phyloP scores from a whole-genome alignment of 2,329 filamentous ascomycete genomes.

The Venturia carpophila region DNA sequence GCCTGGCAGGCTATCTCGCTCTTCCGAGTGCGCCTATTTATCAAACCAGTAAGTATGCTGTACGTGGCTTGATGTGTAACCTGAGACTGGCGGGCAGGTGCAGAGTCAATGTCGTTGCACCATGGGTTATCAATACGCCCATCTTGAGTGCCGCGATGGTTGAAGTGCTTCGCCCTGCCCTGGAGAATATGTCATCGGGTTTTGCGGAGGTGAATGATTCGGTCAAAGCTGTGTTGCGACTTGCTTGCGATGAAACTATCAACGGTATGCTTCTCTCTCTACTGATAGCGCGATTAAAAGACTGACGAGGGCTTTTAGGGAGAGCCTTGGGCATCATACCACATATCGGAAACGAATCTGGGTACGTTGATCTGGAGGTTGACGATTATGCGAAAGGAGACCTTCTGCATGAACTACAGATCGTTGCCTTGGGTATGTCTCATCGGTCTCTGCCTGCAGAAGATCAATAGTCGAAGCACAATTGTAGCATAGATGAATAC shows the following conservation, averaged over 20 bases:
- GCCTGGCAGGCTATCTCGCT: slow-evolving; percentile 16
- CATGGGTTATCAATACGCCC: slow-evolving; percentile 15
- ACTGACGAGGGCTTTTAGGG: neutral
- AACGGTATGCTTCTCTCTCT: slow-evolving; percentile 7
- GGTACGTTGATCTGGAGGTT: slow-evolving; percentile 1
- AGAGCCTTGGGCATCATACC: neutral
- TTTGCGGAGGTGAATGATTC: slow-evolving; percentile 14
- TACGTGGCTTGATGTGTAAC: slow-evolving; percentile 18
- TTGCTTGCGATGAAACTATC: slow-evolving; percentile 9
- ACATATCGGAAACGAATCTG: neutral
- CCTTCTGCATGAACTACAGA: neutral
- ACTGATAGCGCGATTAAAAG: neutral
- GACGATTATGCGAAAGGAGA: slow-evolving; percentile 10
- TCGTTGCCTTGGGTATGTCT: neutral
- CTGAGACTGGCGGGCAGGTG: slow-evolving; percentile 10
- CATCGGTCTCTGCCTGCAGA: neutral
- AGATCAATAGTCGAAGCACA: neutral
- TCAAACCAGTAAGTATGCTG: slow-evolving; percentile 17
- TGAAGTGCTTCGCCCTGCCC: neutral
- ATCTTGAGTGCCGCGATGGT: slow-evolving; percentile 14
- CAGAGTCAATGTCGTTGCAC: slow-evolving; percentile 18
- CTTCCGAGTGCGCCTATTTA: slow-evolving; percentile 9
- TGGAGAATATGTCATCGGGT: neutral
- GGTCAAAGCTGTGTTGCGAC: slow-evolving; percentile 8
- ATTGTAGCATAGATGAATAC: neutral